These are phyloP conservation scores for Ustilaginoidea virens DNA, from an alignment of 2,329 filamentous ascomycete species.

Conservation along the genomic window DNA sequence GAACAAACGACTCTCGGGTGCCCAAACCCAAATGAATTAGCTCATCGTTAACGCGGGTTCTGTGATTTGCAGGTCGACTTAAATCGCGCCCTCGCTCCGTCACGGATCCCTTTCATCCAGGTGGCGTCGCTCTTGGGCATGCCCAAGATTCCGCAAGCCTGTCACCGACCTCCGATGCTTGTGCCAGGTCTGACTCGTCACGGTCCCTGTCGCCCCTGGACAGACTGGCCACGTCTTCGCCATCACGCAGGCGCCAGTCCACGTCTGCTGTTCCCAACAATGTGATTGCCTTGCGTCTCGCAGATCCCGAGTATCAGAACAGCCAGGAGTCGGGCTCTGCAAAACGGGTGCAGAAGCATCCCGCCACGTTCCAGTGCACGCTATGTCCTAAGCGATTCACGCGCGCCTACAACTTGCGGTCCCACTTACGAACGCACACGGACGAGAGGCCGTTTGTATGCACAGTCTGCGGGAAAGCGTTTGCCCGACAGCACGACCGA, in stretches of 20 bases:
- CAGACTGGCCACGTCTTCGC: constrained; percentile 25
- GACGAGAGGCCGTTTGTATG: constrained; percentile 96
- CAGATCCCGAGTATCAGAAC: constrained; percentile 71
- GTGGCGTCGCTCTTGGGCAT: constrained; percentile 24
- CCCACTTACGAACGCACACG: constrained; percentile 88
- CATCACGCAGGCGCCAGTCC: constrained; percentile 36
- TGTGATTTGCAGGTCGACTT: constrained; percentile 34
- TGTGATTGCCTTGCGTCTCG: constrained; percentile 72
- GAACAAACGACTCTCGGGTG: too few relatives aligned
- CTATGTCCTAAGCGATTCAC: constrained; percentile 94
- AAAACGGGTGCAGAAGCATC: constrained; percentile 92
- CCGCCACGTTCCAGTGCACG: constrained; percentile 88
- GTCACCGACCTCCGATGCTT: constrained; percentile 33
- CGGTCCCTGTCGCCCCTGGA: constrained; percentile 46
- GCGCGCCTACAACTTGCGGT: constrained; percentile 88
- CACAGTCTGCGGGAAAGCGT: constrained; percentile 91
- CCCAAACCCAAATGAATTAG: too few relatives aligned
- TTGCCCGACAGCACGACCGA: constrained; percentile 90
- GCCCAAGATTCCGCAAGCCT: constrained; percentile 25
- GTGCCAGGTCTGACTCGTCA: constrained; percentile 30
- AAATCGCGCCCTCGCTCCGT: constrained; percentile 36
- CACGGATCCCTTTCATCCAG: constrained; percentile 43
- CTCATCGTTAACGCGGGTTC: too few relatives aligned
- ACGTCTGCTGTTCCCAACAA: constrained; percentile 48
- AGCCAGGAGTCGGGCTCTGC: constrained; percentile 42